Percentiles rank a stretch among this genome's conserved stretches.
These are phyloP conservation scores for Litchi chinensis DNA, from an alignment of 345 rosid species.

Conservation along the genomic window DNA sequence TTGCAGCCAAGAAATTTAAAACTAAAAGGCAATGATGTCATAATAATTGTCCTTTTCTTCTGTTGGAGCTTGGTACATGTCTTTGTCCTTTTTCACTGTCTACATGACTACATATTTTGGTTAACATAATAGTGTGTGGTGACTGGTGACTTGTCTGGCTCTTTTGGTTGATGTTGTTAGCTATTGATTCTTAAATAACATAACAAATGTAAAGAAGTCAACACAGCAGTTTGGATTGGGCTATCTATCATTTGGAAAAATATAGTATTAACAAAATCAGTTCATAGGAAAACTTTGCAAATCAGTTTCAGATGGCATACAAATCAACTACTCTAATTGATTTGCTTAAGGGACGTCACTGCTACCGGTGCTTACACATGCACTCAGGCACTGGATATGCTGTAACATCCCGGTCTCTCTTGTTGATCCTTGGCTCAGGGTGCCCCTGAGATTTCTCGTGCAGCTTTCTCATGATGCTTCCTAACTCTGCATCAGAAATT, in stretches of 20 bases:
- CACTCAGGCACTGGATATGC: conserved; percentile 78
- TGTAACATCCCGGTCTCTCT: conserved; percentile 61
- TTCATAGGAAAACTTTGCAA: neutral
- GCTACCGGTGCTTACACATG: conserved; percentile 52
- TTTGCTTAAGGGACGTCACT: conserved; percentile 23
- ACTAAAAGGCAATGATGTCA: too few relatives aligned
- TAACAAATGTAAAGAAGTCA: too few relatives aligned
- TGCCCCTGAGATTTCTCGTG: conserved; percentile 63
- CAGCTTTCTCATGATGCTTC: conserved; percentile 47
- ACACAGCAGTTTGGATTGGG: neutral
- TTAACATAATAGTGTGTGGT: too few relatives aligned
- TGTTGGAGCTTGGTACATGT: too few relatives aligned
- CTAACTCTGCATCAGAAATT: conserved; percentile 53
- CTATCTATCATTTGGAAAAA: neutral
- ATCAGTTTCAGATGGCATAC: neutral
- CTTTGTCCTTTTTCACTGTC: too few relatives aligned
- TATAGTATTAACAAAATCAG: neutral
- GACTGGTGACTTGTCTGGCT: too few relatives aligned
- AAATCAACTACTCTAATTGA: neutral
- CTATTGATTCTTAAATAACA: too few relatives aligned
- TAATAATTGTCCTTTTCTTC: too few relatives aligned
- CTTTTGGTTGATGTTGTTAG: too few relatives aligned
- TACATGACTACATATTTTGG: too few relatives aligned
- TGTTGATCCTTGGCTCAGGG: conserved; percentile 53
- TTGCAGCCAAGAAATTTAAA: conserved; percentile 17